Evolutionary conservation across 169 alveolate genomes (phyloP), one percentile per base, ranked within the genome.

Genomic region (Cryptosporidium sp.): DNA sequence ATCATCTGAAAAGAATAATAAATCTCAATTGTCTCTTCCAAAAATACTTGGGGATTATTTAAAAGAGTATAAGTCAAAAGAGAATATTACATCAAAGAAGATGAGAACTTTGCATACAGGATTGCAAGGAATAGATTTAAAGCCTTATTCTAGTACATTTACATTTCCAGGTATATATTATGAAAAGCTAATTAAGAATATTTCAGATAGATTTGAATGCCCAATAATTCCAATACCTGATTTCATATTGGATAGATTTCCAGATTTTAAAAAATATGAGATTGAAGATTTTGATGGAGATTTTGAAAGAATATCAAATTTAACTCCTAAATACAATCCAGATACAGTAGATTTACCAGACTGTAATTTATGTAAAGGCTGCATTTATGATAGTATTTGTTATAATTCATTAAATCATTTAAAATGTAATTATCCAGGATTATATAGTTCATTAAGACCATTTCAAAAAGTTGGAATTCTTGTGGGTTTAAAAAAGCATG

Each of bases 401-500:
- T 62, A 44, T 39, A 67, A 44, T 26, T 80, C 89, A 1, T 51
- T 80, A 31, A 33, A 31, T 10, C 70, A 62, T 42, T 80, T 80
- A 23, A 80, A 51, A 80, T 26, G 53, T 5, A 65, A 80, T 31
- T 80, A 29, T 65, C 89, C 75, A 10, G 70, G n/a, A 29, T 80
- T 96, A 51, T 93, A 85, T 84, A 73, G 60, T 14, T 92, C 93
- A 53, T 86, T 96, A 84, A 92, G 86, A 73, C 96, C 96, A 23
- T 98, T 97, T 91, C 98, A 98, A 93, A 91, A 89, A 86, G 98
- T 97, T 71, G 99, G 99, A 37, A 95, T 98, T 18, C 85, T 93
- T 42, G 97, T 94, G 91, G 99, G 98, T 0, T 69, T 98, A 45
- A 92, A 89, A 67, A 94, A 96, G 73, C 95, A 96, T 85, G 99